phyloP scores from a whole-genome alignment of 305 asterid genomes.

The Andrographis paniculata region DNA sequence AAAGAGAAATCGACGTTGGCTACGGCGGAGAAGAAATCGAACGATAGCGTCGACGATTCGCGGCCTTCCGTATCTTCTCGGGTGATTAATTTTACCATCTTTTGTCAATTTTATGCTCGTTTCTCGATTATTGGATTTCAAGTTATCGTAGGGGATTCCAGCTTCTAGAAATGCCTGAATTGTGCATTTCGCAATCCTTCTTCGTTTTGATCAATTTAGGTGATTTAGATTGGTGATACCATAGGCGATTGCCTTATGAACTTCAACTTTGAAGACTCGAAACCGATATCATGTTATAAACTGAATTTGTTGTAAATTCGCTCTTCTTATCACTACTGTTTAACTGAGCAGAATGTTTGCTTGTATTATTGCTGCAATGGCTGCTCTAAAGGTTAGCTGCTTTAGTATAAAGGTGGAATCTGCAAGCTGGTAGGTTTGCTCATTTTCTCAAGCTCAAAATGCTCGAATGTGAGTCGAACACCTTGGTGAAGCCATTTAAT shows the following conservation, averaged over 20 bases:
- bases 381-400: too few relatives aligned
- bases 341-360: too few relatives aligned
- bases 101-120: neutral
- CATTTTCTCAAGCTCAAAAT: neutral
- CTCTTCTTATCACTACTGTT: too few relatives aligned
- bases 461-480: too few relatives aligned
- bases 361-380: too few relatives aligned
- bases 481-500: neutral
- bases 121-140: neutral
- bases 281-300: too few relatives aligned
- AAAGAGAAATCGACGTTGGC: slow-evolving; percentile 33
- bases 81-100: slow-evolving; percentile 14
- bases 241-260: too few relatives aligned
- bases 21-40: slow-evolving; percentile 30
- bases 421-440: neutral
- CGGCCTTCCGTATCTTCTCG: slow-evolving; percentile 24
- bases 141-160: neutral
- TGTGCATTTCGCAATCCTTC: neutral
- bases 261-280: too few relatives aligned
- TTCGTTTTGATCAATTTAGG: neutral
- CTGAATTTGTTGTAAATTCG: too few relatives aligned
- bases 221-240: too few relatives aligned
- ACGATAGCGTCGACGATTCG: slow-evolving; percentile 20
- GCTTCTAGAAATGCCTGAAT: neutral
- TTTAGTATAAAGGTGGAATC: neutral